Conservation (phyloP, 352 stramenopile genomes). For the Phytophthora tubulina region DNA sequence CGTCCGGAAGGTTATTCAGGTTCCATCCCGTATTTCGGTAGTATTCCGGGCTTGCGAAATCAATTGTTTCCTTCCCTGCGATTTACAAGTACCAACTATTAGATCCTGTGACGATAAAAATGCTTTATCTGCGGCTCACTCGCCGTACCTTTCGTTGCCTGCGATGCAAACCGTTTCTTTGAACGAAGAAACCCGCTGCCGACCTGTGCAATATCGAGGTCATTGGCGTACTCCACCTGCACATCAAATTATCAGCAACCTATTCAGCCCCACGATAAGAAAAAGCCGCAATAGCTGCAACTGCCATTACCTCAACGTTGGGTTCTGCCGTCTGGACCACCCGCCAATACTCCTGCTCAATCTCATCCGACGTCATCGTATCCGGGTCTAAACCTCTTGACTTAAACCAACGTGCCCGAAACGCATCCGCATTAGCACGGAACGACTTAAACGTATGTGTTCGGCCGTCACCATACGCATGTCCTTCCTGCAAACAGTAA, state of each 20-base stretch:
- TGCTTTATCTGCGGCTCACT: neutral
- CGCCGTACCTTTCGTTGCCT: slow-evolving; percentile 41
- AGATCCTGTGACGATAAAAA: slow-evolving; percentile 1
- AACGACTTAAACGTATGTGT: slow-evolving; percentile 80
- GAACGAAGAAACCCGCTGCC: slow-evolving; percentile 84
- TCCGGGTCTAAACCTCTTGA: slow-evolving; percentile 48
- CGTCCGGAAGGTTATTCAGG: slow-evolving; percentile 97
- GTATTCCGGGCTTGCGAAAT: slow-evolving; percentile 70
- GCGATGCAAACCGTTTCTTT: slow-evolving; percentile 43
- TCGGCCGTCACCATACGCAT: slow-evolving; percentile 68
- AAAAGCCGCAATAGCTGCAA: neutral
- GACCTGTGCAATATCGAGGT: slow-evolving; percentile 84
- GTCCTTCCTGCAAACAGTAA: slow-evolving; percentile 57
- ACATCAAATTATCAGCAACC: slow-evolving; percentile 14
- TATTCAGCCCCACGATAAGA: neutral
- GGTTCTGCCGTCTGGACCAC: slow-evolving; percentile 75
- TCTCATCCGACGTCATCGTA: slow-evolving; percentile 64
- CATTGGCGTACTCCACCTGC: slow-evolving; percentile 92
- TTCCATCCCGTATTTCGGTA: slow-evolving; percentile 95
- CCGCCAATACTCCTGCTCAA: slow-evolving; percentile 92
- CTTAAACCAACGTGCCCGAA: slow-evolving; percentile 63
- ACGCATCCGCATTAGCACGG: slow-evolving; percentile 60
- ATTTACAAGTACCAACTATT: neutral
- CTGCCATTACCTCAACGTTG: slow-evolving; percentile 38
- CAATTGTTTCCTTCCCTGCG: slow-evolving; percentile 49